Evolutionary conservation across 2,329 filamentous ascomycete genomes (phyloP), one percentile per base, ranked within the genome.

Genomic region (Aspergillus sp.): DNA sequence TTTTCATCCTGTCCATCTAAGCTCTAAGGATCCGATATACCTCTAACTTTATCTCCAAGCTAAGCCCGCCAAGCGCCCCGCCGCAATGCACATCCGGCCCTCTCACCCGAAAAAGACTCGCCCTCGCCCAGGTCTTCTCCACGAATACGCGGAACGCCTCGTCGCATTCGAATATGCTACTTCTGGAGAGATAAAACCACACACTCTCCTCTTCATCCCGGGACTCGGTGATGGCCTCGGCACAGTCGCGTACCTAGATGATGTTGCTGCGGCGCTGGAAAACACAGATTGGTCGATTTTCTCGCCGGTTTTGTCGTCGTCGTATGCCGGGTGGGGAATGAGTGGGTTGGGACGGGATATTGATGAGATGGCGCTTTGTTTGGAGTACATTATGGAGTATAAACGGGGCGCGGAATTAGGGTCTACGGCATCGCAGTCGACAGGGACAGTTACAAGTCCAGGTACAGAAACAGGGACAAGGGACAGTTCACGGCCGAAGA

Each of bases 151-250:
- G 1, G 52, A 54, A 2, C 52, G 52, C 6, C 44, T 54, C 4
- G 44, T 54, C 35, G 52, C 52, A n/a, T 54, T 54, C 17, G 52
- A 54, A 35, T 47, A 54, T n/a, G 27, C 52, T 4, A 12, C 43
- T 4, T 23, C 43, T 6, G 9, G 25, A 15, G 9, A 14, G 1
- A 12, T 33, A 35, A 77, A 76, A 52, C 70, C 68, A 44, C 68
- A 85, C 70, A 82, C 79, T 17, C 72, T 87, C 46, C 72, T 87
- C 63, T 87, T 84, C 74, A 73, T 87, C 53, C 84, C 81, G 57
- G 85, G 85, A 27, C 76, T 88, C 35, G 79, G 77, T 52, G 85
- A 87, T 68, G 84, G 82, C 21, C 76, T 84, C 49, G 76, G 79
- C 55, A 83, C 79, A 4, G 82, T 86, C 8, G 70, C 75, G 15